phyloP scores from a whole-genome alignment of 345 rosid species.

The Eucalyptus albens region DNA sequence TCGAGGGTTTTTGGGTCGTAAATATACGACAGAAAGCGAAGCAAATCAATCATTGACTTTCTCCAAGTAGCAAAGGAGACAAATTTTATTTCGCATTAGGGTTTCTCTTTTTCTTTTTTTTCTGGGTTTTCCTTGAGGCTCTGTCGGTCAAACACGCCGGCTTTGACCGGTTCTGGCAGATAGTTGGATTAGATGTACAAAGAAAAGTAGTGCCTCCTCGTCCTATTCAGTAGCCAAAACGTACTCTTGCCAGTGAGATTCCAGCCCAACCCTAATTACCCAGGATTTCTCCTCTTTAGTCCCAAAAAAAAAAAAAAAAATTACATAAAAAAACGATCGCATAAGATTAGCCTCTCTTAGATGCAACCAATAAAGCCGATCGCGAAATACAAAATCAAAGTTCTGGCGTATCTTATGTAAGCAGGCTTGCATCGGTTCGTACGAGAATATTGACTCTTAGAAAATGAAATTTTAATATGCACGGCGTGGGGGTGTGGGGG shows the following conservation, averaged over 20 bases:
- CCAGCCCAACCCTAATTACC: background rate
- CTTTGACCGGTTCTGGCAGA: background rate
- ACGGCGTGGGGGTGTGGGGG: too few relatives aligned
- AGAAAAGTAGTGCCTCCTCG: too few relatives aligned
- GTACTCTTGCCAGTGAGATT: background rate
- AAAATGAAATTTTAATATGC: too few relatives aligned
- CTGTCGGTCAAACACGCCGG: background rate
- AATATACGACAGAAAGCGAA: too few relatives aligned
- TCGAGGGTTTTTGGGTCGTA: background rate
- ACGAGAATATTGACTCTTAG: background rate
- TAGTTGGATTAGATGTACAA: background rate
- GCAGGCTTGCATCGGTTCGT: background rate
- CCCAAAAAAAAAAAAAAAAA: background rate
- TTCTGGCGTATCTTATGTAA: background rate
- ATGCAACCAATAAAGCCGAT: background rate
- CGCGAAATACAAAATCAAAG: background rate
- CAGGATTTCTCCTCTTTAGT: background rate
- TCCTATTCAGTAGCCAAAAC: background rate
- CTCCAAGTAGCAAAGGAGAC: background rate
- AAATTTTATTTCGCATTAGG: background rate
- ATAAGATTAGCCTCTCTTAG: background rate
- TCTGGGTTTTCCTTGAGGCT: background rate
- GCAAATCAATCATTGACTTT: background rate
- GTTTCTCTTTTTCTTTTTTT: background rate
- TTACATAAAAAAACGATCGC: background rate